phyloP scores from a whole-genome alignment of 1,284 basidiomycete species.

The Cryptococcus sp. region DNA sequence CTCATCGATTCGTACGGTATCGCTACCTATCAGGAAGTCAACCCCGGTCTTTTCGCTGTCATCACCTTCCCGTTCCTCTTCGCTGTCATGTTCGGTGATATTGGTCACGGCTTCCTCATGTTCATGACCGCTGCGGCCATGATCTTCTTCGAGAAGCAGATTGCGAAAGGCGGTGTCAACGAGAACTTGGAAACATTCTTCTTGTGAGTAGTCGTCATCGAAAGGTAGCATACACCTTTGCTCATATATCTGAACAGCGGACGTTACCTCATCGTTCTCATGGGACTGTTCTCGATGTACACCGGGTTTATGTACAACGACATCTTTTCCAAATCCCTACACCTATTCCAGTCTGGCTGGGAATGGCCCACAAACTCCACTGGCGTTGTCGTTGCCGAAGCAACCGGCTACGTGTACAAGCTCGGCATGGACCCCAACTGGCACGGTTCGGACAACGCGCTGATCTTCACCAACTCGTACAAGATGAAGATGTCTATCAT shows the following conservation, averaged over 20 bases:
- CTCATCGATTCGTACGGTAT: slow-evolving; percentile 98
- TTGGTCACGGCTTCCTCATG: slow-evolving; percentile 91
- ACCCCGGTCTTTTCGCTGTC: slow-evolving; percentile 92
- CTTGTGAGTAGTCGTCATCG: slow-evolving; percentile 64
- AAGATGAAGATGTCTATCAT: slow-evolving; percentile 99
- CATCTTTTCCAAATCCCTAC: slow-evolving; percentile 91
- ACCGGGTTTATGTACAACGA: slow-evolving; percentile 99
- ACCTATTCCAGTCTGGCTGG: slow-evolving; percentile 90
- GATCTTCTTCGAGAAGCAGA: slow-evolving; percentile 80
- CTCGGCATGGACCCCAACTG: slow-evolving; percentile 95
- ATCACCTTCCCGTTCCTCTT: slow-evolving; percentile 98
- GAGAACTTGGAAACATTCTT: slow-evolving; percentile 89
- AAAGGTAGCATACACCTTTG: not conserved
- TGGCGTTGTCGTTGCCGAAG: slow-evolving; percentile 59
- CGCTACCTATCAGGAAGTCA: slow-evolving; percentile 94
- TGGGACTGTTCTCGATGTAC: slow-evolving; percentile 94
- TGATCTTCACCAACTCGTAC: slow-evolving; percentile 97
- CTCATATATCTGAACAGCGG: slow-evolving; percentile 61
- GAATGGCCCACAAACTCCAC: slow-evolving; percentile 64
- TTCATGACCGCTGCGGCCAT: slow-evolving; percentile 75
- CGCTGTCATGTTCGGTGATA: slow-evolving; percentile 99
- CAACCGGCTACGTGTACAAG: slow-evolving; percentile 74
- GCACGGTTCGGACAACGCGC: slow-evolving; percentile 88
- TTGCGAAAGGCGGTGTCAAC: slow-evolving; percentile 71
- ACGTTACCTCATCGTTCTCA: slow-evolving; percentile 96